Evolutionary conservation across 805 yeast genomes (phyloP).

Genomic region (Pichia sporocuriosa): DNA sequence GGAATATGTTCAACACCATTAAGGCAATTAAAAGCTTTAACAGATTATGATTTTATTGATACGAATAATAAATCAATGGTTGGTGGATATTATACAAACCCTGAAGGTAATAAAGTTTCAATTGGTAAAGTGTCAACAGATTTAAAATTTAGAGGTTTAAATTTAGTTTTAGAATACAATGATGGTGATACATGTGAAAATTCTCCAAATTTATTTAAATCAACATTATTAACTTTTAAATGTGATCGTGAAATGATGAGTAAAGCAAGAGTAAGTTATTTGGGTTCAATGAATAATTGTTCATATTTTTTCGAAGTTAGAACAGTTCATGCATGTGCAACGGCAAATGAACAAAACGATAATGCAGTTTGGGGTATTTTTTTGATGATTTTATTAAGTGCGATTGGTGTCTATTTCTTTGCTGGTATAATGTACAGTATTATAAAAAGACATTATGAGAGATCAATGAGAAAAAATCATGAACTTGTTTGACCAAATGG

Average conservation of each 20-base stretch:
- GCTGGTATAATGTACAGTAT: constrained; percentile 35
- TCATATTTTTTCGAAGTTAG: constrained; percentile 78
- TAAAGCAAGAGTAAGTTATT: constrained; percentile 58
- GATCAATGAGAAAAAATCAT: background rate
- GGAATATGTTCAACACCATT: constrained; percentile 64
- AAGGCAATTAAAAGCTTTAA: constrained; percentile 19
- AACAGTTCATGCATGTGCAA: constrained; percentile 82
- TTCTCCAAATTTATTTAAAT: constrained; percentile 40
- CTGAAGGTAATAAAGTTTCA: constrained; percentile 36
- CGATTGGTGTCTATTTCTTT: constrained; percentile 36
- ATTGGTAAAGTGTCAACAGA: constrained; percentile 55
- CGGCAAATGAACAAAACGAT: constrained; percentile 60
- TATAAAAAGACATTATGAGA: constrained; percentile 21
- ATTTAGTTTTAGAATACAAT: constrained; percentile 60
- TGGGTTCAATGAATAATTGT: constrained; percentile 72
- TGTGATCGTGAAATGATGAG: constrained; percentile 72
- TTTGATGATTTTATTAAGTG: constrained; percentile 40
- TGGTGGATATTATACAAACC: constrained; percentile 53
- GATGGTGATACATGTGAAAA: constrained; percentile 56
- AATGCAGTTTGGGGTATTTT: constrained; percentile 62
- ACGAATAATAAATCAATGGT: constrained; percentile 36
- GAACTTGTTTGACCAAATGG: background rate
- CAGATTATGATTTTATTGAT: constrained; percentile 28
- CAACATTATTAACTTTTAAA: constrained; percentile 62
- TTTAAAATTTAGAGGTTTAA: constrained; percentile 67